Evolutionary conservation across 2,329 filamentous ascomycete species (phyloP).

Genomic region (Nothophoma quercina): DNA sequence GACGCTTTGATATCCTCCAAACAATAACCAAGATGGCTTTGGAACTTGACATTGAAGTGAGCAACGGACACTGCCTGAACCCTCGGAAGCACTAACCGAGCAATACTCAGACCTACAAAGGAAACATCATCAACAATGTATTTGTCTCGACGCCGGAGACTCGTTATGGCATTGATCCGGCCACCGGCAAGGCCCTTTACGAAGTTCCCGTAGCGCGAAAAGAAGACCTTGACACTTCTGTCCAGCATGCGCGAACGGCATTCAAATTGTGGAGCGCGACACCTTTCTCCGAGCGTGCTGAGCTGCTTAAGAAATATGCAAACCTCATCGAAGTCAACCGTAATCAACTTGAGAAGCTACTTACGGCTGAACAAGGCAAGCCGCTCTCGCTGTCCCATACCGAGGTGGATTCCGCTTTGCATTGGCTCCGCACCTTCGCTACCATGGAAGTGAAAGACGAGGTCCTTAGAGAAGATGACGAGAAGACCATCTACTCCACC

Average conservation of each 20-base stretch:
- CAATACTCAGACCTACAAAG: slow-evolving; percentile 20
- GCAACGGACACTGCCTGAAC: not conserved
- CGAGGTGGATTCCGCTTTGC: slow-evolving; percentile 23
- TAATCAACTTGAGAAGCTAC: slow-evolving; percentile 29
- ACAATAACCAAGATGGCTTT: not conserved
- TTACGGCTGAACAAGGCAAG: slow-evolving; percentile 38
- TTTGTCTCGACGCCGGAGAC: slow-evolving; percentile 52
- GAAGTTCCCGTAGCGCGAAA: slow-evolving; percentile 57
- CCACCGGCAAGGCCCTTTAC: slow-evolving; percentile 55
- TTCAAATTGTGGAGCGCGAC: slow-evolving; percentile 53
- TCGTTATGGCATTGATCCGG: slow-evolving; percentile 58
- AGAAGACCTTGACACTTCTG: slow-evolving; percentile 59
- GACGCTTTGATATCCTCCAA: too few species aligned
- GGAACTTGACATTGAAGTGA: slow-evolving; percentile 19
- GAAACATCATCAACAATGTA: slow-evolving; percentile 60
- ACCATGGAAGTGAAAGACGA: slow-evolving; percentile 48
- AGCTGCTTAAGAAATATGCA: slow-evolving; percentile 27
- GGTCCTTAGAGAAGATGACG: slow-evolving; percentile 48
- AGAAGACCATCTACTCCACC: slow-evolving; percentile 53
- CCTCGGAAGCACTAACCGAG: not conserved
- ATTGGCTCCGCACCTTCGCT: slow-evolving; percentile 44
- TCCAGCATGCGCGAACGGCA: slow-evolving; percentile 54
- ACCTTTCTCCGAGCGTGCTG: slow-evolving; percentile 27
- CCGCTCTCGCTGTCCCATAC: slow-evolving; percentile 28
- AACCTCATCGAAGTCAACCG: slow-evolving; percentile 29